A percentile compares a stretch with the other conserved stretches of the same genome.
These are phyloP conservation scores for Termitomyces sp. DNA, from an alignment of 768 basidiomycete genomes.

Conservation along the genomic window DNA sequence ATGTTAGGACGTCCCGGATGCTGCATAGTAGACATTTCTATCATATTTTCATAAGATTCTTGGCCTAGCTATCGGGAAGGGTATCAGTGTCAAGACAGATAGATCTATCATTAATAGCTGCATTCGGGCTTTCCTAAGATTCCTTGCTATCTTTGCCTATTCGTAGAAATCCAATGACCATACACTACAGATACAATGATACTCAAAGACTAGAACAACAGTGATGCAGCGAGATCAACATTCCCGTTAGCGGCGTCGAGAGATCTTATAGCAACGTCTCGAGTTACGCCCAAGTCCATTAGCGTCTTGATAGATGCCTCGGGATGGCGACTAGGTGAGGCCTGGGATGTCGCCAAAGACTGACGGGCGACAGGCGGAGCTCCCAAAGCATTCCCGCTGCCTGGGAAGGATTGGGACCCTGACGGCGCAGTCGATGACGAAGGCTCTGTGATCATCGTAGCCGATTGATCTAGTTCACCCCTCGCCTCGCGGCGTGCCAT, in stretches of 20 bases:
- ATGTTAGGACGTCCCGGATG: not conserved
- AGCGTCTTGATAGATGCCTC: conserved; percentile 63
- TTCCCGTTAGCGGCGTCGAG: conserved; percentile 82
- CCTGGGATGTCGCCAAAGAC: conserved; percentile 19
- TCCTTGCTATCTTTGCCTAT: not conserved
- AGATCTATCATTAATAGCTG: not conserved
- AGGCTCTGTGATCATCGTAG: conserved; percentile 12
- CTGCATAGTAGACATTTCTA: not conserved
- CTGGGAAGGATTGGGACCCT: conserved; percentile 48
- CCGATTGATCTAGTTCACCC: conserved; percentile 21
- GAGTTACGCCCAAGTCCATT: conserved; percentile 70
- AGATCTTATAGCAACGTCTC: conserved; percentile 72
- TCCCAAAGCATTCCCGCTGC: conserved; percentile 61
- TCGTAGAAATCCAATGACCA: not conserved
- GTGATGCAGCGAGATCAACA: conserved; percentile 81
- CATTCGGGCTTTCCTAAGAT: not conserved
- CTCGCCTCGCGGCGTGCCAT: conserved; percentile 45
- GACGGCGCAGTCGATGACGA: conserved; percentile 8
- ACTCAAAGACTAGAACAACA: conserved; percentile 57
- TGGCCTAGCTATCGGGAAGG: not conserved
- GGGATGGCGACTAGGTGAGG: conserved; percentile 32
- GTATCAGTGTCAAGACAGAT: not conserved
- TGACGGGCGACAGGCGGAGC: conserved; percentile 28
- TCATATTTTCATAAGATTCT: not conserved
- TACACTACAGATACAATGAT: conserved; percentile 21